Conservation (phyloP, 2,329 filamentous ascomycete genomes). For the Ascochyta viciae-villosae region DNA sequence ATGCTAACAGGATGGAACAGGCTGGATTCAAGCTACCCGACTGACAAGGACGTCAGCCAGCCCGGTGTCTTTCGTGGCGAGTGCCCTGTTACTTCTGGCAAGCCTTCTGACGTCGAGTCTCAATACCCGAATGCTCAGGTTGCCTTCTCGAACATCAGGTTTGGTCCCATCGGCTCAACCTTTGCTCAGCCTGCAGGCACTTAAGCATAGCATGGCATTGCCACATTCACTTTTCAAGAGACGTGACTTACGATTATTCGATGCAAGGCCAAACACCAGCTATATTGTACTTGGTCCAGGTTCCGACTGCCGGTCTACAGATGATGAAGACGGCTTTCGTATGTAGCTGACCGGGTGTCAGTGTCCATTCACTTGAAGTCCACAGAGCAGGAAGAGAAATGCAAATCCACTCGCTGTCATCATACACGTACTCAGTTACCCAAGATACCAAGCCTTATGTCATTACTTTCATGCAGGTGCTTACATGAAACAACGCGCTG, state of each 20-base stretch:
- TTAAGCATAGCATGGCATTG: not conserved
- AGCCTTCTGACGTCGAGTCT: slow-evolving; percentile 39
- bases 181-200: slow-evolving; percentile 35
- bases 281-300: too few relatives aligned
- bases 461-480: slow-evolving; percentile 7
- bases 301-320: too few relatives aligned
- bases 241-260: too few relatives aligned
- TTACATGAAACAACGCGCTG: slow-evolving; percentile 4
- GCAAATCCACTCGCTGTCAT: not conserved
- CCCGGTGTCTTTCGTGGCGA: slow-evolving; percentile 44
- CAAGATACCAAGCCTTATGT: slow-evolving; percentile 12
- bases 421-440: slow-evolving; percentile 1
- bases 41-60: slow-evolving; percentile 38
- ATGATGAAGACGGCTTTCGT: not conserved
- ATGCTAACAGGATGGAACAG: too few relatives aligned
- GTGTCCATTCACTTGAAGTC: slow-evolving; percentile 1
- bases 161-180: slow-evolving; percentile 40
- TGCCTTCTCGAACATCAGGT: slow-evolving; percentile 40
- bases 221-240: not conserved
- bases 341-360: not conserved
- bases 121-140: slow-evolving; percentile 31
- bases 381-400: not conserved
- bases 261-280: too few relatives aligned
- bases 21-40: slow-evolving; percentile 61
- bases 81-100: slow-evolving; percentile 34